Percentiles rank a stretch among this genome's conserved stretches.
Conservation (phyloP, 805 yeast species). For the Teunomyces atbi region DNA sequence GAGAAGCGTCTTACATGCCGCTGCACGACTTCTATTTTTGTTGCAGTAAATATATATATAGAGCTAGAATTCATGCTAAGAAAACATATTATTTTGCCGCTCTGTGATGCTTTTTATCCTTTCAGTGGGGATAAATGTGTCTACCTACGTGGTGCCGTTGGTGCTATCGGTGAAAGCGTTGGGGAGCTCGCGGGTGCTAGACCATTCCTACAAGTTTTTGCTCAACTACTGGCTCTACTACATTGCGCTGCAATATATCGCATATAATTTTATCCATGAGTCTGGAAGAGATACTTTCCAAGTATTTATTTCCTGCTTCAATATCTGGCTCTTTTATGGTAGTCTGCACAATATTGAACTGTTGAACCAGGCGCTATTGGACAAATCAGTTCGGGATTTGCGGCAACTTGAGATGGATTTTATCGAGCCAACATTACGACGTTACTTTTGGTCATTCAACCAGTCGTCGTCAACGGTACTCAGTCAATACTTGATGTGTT, state of each 20-base stretch:
- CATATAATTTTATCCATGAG: not conserved
- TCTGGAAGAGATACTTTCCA: not conserved
- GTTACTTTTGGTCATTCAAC: constrained; percentile 3
- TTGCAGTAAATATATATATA: not conserved
- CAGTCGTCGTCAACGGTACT: not conserved
- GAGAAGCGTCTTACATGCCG: not conserved
- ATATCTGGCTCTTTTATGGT: constrained; percentile 15
- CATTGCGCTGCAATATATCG: constrained; percentile 4
- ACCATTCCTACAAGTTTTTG: constrained; percentile 10
- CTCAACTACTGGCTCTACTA: constrained; percentile 17
- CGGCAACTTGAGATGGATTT: constrained; percentile 3
- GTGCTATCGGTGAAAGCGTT: constrained; percentile 12
- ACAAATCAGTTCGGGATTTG: constrained; percentile 1
- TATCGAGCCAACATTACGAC: constrained; percentile 8
- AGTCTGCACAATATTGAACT: constrained; percentile 7
- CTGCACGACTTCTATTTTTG: not conserved
- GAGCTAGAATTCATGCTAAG: no score
- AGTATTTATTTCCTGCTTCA: not conserved
- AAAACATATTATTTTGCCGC: not conserved
- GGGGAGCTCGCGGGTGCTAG: constrained; percentile 4
- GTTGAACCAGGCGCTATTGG: constrained; percentile 7
- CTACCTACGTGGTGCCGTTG: constrained; percentile 11
- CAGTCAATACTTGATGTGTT: not conserved
- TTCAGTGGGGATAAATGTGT: not conserved
- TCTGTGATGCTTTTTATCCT: not conserved